Percentiles rank a stretch among this genome's conserved stretches.
Evolutionary conservation across 345 rosid species (phyloP).

Genomic region (Clarkia xantiana): DNA sequence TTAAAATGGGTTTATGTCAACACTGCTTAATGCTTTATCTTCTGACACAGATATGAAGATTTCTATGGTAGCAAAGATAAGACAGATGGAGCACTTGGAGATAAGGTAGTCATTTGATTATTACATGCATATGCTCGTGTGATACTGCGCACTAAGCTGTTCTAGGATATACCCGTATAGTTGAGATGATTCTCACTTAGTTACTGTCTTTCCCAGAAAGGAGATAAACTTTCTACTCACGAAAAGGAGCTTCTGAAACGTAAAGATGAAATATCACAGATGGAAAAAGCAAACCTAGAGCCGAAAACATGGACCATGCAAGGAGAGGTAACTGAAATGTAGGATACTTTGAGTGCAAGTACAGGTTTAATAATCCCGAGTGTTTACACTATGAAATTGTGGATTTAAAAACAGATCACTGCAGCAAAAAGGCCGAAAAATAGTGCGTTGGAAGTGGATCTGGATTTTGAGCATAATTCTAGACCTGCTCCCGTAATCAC

Average conservation of each 20-base stretch:
- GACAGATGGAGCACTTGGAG: constrained; percentile 15
- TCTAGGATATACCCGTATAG: background rate
- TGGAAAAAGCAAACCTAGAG: constrained; percentile 87
- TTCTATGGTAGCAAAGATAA: constrained; percentile 50
- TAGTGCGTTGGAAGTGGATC: constrained; percentile 90
- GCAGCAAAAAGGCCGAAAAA: constrained; percentile 83
- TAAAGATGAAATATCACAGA: constrained; percentile 50
- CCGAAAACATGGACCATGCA: constrained; percentile 90
- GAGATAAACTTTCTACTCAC: constrained; percentile 50
- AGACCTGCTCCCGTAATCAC: constrained; percentile 92
- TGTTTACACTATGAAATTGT: constrained; percentile 1
- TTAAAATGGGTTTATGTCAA: too few species aligned
- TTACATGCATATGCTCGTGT: background rate
- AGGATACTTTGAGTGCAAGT: background rate
- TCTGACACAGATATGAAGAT: constrained; percentile 52
- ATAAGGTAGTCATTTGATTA: constrained; percentile 18
- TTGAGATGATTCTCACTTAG: constrained; percentile 2
- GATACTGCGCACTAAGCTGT: background rate
- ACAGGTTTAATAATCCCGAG: background rate
- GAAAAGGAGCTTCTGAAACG: constrained; percentile 52
- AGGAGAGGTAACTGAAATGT: constrained; percentile 63
- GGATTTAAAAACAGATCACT: constrained; percentile 38
- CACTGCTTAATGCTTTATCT: too few species aligned
- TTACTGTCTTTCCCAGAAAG: constrained; percentile 20
- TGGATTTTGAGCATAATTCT: constrained; percentile 89